A percentile compares a stretch with the other conserved stretches of the same genome.
phyloP scores from a whole-genome alignment of 139 green algal species.

The Pleodorina starrii region DNA sequence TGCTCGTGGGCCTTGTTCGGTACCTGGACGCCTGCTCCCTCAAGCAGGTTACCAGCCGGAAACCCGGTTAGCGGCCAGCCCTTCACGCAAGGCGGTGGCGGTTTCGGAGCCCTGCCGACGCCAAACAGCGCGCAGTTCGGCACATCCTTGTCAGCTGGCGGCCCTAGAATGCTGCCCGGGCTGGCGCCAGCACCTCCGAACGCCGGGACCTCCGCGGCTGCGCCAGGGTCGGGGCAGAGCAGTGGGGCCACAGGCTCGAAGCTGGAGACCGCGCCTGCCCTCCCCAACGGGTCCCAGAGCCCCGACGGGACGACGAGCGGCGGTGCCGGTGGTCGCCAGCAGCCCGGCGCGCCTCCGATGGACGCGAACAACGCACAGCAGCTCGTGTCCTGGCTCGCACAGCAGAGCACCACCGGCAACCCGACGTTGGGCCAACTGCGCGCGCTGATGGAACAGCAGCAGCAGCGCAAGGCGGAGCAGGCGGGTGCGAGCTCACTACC shows the following conservation, averaged over 20 bases:
- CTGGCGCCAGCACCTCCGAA: not conserved
- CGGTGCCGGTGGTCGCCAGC: not conserved
- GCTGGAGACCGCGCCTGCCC: not conserved
- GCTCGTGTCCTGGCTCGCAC: not conserved
- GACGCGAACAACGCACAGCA: constrained; percentile 8
- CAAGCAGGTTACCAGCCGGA: not conserved
- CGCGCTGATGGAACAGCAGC: constrained; percentile 12
- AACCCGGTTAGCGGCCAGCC: not conserved
- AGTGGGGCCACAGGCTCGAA: not conserved
- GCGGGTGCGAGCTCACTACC: not conserved
- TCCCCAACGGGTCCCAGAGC: not conserved
- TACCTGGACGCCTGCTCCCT: too few relatives aligned
- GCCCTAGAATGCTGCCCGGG: not conserved
- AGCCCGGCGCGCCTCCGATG: not conserved
- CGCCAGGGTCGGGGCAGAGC: not conserved
- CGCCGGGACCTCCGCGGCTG: not conserved
- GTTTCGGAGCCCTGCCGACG: not conserved
- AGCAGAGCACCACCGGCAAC: constrained; percentile 39
- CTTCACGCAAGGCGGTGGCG: not conserved
- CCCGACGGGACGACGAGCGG: not conserved
- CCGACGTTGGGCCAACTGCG: constrained; percentile 4
- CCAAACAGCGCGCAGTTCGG: constrained; percentile 16
- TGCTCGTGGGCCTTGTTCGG: too few relatives aligned
- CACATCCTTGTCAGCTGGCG: not conserved
- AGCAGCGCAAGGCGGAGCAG: constrained; percentile 23